Conservation (phyloP, 345 rosid genomes). For the Brassica cretica region DNA sequence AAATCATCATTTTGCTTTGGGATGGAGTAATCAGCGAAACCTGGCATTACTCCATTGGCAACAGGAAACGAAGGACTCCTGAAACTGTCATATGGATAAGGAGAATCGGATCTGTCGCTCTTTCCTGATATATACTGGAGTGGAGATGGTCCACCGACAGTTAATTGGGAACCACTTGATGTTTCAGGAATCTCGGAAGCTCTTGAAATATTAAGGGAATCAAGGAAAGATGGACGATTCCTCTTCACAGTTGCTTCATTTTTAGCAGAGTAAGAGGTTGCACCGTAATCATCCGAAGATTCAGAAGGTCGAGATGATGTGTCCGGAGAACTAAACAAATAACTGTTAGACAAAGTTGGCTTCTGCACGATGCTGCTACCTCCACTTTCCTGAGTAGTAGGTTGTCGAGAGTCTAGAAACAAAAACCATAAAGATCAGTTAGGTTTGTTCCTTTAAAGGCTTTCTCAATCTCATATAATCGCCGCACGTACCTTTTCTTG, state of each 20-base stretch:
- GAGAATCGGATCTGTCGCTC: slow-evolving; percentile 38
- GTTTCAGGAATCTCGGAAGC: slow-evolving; percentile 46
- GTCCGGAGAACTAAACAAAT: slow-evolving; percentile 41
- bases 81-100: slow-evolving; percentile 40
- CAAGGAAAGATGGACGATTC: slow-evolving; percentile 89
- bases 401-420: slow-evolving; percentile 45
- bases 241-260: slow-evolving; percentile 59
- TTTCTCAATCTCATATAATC: too few species aligned
- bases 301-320: slow-evolving; percentile 37
- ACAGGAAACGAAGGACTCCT: slow-evolving; percentile 40
- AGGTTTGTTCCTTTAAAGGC: slow-evolving; percentile 14
- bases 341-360: slow-evolving; percentile 45
- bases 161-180: slow-evolving; percentile 41
- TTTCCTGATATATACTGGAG: slow-evolving; percentile 40
- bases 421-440: slow-evolving; percentile 13
- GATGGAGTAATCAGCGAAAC: slow-evolving; percentile 49
- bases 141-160: slow-evolving; percentile 43
- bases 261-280: slow-evolving; percentile 48
- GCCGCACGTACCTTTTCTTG: slow-evolving; percentile 38
- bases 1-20: slow-evolving; percentile 81
- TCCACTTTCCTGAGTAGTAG: slow-evolving; percentile 42
- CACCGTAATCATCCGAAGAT: slow-evolving; percentile 46
- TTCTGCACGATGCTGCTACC: slow-evolving; percentile 46
- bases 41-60: slow-evolving; percentile 43
- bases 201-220: slow-evolving; percentile 69